Evolutionary conservation across 345 rosid genomes (phyloP), one percentile per base, ranked within the genome.

Genomic region (Isatis tinctoria): DNA sequence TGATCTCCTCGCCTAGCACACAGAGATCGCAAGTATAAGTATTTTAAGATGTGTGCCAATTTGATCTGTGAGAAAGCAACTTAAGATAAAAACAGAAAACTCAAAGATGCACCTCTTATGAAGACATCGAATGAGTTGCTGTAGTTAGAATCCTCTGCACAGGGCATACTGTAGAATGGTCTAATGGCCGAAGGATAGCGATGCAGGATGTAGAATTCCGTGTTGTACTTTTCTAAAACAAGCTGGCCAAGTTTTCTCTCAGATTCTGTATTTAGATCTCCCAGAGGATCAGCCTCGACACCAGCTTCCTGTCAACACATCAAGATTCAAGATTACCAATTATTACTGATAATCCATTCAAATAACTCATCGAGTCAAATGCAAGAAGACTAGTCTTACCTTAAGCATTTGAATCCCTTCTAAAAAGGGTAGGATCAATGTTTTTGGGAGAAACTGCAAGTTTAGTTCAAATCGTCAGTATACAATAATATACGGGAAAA

Each of bases 151-250:
- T 87, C 75, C 65, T 90, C 99, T 12, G 80, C 80, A 80, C 96
- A 91, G 18, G 96, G 88, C 99, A 92, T 95, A 8, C 97, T 95
- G 81, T 95, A 92, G 83, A 95, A 95, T 47, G 97, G 97, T 80
- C 97, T 87, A 18, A 87, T 92, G 65, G 92, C 92, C 74, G 79
- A 41, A 61, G 97, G 97, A 75, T 86, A 95, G 45, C 92, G 88
- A 66, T 88, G 83, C 59, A 92, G 86, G 36, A 95, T 92, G 76
- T 90, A 92, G 75, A 92, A 95, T 74, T 95, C 96, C 0, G 97
- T 92, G 70, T 83, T 90, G 70, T 92, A 95, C 97, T 94, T 94
- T 73, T 92, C 86, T 59, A 83, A 69, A 72, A 95, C 97, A 33
- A 95, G 90, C 76, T 88, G 88, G 65, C 97, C 99, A 69, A 95